Conservation (phyloP, 768 basidiomycete genomes). For the Mycena vulgaris region DNA sequence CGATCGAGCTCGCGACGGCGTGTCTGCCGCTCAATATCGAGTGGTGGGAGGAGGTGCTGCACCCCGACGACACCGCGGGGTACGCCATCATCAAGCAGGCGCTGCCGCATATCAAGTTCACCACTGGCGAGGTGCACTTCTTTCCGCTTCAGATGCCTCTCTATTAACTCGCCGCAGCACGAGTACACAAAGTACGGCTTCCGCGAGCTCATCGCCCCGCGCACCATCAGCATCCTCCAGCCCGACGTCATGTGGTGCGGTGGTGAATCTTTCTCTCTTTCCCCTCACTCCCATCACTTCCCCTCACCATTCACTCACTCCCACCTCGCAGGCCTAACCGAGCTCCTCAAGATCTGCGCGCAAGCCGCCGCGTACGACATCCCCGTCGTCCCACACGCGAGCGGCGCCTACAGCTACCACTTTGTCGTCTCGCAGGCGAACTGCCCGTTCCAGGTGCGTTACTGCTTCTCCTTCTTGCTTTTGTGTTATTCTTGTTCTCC, state of each 20-base stretch:
- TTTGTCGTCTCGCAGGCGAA: conserved; percentile 59
- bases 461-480: background rate
- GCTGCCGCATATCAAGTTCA: conserved; percentile 49
- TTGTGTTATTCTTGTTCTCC: no score
- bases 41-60: conserved; percentile 52
- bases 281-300: no score
- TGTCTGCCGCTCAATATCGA: conserved; percentile 48
- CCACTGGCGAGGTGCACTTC: conserved; percentile 49
- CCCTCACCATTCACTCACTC: background rate
- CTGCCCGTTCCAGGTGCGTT: conserved; percentile 41
- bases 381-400: conserved; percentile 63
- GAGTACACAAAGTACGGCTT: conserved; percentile 52
- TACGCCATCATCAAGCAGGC: conserved; percentile 48
- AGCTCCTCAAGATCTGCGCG: conserved; percentile 50
- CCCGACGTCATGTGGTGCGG: conserved; percentile 52
- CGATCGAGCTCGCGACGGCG: conserved; percentile 50
- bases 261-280: conserved; percentile 17
- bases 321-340: conserved; percentile 42
- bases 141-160: no score
- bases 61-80: conserved; percentile 48
- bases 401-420: conserved; percentile 63
- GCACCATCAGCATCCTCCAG: conserved; percentile 48
- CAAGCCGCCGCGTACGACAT: conserved; percentile 63
- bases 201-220: conserved; percentile 50
- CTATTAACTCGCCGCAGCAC: conserved; percentile 35